phyloP scores from a whole-genome alignment of 768 basidiomycete species.

The Macrolepiota albuminosa region DNA sequence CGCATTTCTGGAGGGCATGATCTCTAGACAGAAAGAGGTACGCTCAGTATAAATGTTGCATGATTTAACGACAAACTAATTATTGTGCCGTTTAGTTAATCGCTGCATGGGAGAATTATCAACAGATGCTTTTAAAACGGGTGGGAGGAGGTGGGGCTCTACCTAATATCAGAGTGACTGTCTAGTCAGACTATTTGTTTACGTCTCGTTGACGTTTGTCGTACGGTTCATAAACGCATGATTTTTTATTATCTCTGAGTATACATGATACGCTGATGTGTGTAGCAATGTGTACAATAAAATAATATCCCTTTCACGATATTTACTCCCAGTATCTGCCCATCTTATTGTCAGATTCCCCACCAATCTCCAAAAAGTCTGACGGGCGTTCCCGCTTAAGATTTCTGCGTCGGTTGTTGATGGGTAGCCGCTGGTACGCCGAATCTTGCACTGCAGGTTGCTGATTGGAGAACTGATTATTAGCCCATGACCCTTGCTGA shows the following conservation, averaged over 20 bases:
- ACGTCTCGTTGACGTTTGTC: neutral
- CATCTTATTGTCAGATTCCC: constrained; percentile 58
- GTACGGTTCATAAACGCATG: neutral
- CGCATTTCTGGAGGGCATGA: constrained; percentile 83
- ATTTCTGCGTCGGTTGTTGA: constrained; percentile 75
- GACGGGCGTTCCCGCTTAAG: constrained; percentile 80
- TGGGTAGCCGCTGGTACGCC: constrained; percentile 80
- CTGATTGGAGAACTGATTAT: constrained; percentile 54
- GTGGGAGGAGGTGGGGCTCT: constrained; percentile 18
- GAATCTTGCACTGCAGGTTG: constrained; percentile 70
- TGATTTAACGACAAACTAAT: neutral
- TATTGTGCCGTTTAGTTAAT: constrained; percentile 49
- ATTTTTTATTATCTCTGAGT: constrained; percentile 8
- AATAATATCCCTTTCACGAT: neutral
- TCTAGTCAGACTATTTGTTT: neutral
- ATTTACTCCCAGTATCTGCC: constrained; percentile 74
- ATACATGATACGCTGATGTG: neutral
- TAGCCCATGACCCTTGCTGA: constrained; percentile 35
- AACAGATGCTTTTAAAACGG: constrained; percentile 52
- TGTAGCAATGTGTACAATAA: neutral
- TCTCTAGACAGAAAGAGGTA: constrained; percentile 77
- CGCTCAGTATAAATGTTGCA: constrained; percentile 13
- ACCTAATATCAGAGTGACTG: constrained; percentile 10
- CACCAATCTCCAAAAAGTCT: constrained; percentile 76
- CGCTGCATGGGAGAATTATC: constrained; percentile 75